Conservation (phyloP, 176 grass and related monocot genomes). For the Saccharum spontaneum region DNA sequence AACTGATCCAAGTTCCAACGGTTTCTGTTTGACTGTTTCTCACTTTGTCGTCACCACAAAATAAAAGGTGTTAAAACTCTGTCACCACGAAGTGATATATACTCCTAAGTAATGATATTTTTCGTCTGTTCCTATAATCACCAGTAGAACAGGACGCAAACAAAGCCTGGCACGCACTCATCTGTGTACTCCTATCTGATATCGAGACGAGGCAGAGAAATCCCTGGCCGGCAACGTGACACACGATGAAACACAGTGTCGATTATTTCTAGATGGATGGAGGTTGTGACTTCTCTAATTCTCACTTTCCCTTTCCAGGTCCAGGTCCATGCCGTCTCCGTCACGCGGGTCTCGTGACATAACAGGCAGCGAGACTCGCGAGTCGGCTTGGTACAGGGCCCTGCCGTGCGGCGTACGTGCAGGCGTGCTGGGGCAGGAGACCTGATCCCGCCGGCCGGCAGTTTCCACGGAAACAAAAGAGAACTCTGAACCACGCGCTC, state of each 20-base stretch:
- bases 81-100: too few relatives aligned
- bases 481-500: not conserved
- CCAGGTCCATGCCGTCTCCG: not conserved
- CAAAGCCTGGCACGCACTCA: too few relatives aligned
- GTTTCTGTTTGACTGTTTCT: not conserved
- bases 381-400: not conserved
- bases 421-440: not conserved
- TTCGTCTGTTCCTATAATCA: not conserved
- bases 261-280: not conserved
- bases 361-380: not conserved
- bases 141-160: not conserved
- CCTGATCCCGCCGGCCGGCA: not conserved
- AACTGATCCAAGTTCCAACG: not conserved
- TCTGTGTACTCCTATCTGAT: too few relatives aligned
- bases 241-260: not conserved
- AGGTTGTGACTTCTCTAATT: not conserved
- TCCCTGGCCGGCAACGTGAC: not conserved
- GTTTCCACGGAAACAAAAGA: not conserved
- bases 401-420: constrained; percentile 11
- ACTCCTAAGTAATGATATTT: too few relatives aligned
- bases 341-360: constrained; percentile 1
- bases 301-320: not conserved
- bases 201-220: too few relatives aligned
- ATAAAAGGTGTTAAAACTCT: too few relatives aligned
- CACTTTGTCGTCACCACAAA: not conserved